Percentiles rank a stretch among this genome's conserved stretches.
Evolutionary conservation across 805 yeast species (phyloP).

Genomic region (Lachancea sp.): DNA sequence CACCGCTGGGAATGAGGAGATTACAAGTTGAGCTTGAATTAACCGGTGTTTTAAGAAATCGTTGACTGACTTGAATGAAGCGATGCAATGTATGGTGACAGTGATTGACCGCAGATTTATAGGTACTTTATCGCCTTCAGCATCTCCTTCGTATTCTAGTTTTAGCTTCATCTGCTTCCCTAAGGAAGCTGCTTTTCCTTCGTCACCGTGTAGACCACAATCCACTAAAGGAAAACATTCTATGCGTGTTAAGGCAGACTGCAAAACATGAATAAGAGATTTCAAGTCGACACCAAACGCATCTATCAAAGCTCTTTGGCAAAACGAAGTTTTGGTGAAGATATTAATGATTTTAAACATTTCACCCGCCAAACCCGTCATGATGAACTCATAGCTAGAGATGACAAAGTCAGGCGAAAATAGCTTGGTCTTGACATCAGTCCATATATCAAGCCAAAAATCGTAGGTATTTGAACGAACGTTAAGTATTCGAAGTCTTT

Average conservation of each 20-base stretch:
- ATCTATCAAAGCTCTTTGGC: slow-evolving; percentile 41
- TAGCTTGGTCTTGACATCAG: slow-evolving; percentile 33
- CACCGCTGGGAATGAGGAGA: slow-evolving; percentile 19
- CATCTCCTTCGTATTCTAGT: slow-evolving; percentile 38
- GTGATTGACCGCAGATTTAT: slow-evolving; percentile 25
- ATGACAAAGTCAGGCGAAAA: slow-evolving; percentile 32
- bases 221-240: slow-evolving; percentile 63
- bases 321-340: slow-evolving; percentile 30
- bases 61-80: slow-evolving; percentile 41
- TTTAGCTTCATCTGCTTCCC: slow-evolving; percentile 64
- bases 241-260: slow-evolving; percentile 64
- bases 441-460: slow-evolving; percentile 35
- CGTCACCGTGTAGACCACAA: slow-evolving; percentile 35
- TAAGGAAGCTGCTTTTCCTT: slow-evolving; percentile 50
- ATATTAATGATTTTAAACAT: slow-evolving; percentile 19
- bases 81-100: slow-evolving; percentile 47
- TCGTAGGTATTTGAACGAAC: slow-evolving; percentile 16
- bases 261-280: slow-evolving; percentile 51
- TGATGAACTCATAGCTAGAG: slow-evolving; percentile 70
- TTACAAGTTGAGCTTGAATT: slow-evolving; percentile 25
- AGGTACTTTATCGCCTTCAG: slow-evolving; percentile 23
- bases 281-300: slow-evolving; percentile 35
- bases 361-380: slow-evolving; percentile 52
- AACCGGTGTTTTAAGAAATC: slow-evolving; percentile 39
- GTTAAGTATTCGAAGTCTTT: slow-evolving; percentile 19